Evolutionary conservation across 495 filamentous ascomycete species (phyloP).

Genomic region (Filosporella fistucella): DNA sequence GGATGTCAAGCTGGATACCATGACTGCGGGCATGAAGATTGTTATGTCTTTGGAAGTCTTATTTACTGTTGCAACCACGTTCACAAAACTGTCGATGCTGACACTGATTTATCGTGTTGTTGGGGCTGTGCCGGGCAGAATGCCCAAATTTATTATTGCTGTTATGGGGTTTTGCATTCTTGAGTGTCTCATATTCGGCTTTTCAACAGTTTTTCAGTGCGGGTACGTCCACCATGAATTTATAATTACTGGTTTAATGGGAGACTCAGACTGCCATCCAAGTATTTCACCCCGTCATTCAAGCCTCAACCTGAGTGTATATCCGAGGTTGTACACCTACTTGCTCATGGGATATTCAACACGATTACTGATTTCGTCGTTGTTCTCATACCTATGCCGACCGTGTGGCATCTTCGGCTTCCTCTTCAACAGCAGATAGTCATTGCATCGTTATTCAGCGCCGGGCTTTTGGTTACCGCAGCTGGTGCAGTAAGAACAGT

Average conservation of each 20-base stretch:
- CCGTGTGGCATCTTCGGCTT: slow-evolving; percentile 51
- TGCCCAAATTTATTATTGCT: slow-evolving; percentile 28
- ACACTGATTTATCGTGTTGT: slow-evolving; percentile 34
- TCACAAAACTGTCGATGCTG: slow-evolving; percentile 15
- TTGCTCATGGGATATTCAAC: slow-evolving; percentile 54
- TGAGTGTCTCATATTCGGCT: slow-evolving; percentile 40
- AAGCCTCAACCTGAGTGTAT: slow-evolving; percentile 40
- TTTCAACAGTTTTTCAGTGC: slow-evolving; percentile 52
- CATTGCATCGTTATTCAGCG: slow-evolving; percentile 51
- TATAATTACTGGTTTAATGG: slow-evolving; percentile 1
- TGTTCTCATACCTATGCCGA: slow-evolving; percentile 54
- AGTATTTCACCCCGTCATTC: slow-evolving; percentile 43
- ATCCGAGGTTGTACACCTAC: slow-evolving; percentile 40
- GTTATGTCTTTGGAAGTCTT: slow-evolving; percentile 5
- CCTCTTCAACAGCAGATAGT: slow-evolving; percentile 49
- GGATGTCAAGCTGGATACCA: background rate
- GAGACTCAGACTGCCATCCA: slow-evolving; percentile 39
- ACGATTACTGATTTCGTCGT: slow-evolving; percentile 53
- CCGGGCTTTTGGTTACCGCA: slow-evolving; percentile 52
- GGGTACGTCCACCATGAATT: slow-evolving; percentile 31
- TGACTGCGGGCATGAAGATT: slow-evolving; percentile 2
- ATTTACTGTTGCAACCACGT: slow-evolving; percentile 1
- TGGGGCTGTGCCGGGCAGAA: slow-evolving; percentile 13
- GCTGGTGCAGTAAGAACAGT: slow-evolving; percentile 48
- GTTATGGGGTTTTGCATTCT: slow-evolving; percentile 16